Percentiles rank a stretch among this genome's conserved stretches.
Conservation (phyloP, 179 eudicot genomes). For the Drosera spatulata region DNA sequence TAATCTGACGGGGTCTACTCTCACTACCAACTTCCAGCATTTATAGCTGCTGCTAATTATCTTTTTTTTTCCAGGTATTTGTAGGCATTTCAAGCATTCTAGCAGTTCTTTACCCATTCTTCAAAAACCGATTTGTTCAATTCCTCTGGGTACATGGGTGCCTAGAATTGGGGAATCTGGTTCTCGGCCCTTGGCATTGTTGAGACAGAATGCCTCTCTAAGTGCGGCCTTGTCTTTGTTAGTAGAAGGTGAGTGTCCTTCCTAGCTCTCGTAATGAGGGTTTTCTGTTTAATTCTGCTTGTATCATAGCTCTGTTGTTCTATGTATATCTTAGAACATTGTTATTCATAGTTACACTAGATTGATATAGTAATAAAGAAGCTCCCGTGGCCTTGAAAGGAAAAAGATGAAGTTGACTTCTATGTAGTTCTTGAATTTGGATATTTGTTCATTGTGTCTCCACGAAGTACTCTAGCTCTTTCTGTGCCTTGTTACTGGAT, state of each 20-base stretch:
- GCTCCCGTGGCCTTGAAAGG: too few relatives aligned
- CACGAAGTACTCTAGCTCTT: not conserved
- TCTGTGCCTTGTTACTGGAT: not conserved
- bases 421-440: too few relatives aligned
- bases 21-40: not conserved
- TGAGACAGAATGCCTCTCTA: constrained; percentile 69
- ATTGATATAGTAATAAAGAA: too few relatives aligned
- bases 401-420: too few relatives aligned
- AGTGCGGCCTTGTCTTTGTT: constrained; percentile 64
- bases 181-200: constrained; percentile 57
- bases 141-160: constrained; percentile 94
- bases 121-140: constrained; percentile 45
- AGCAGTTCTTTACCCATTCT: constrained; percentile 39
- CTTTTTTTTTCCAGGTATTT: constrained; percentile 28
- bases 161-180: constrained; percentile 73
- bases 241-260: constrained; percentile 57
- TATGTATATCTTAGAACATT: too few relatives aligned
- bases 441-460: not conserved
- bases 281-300: too few relatives aligned
- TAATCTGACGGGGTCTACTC: not conserved
- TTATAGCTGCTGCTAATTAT: not conserved
- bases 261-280: too few relatives aligned
- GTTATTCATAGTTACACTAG: too few relatives aligned
- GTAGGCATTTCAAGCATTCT: constrained; percentile 39
- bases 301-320: too few relatives aligned